Percentiles rank a stretch among this genome's conserved stretches.
These are phyloP conservation scores for Aspergillus viridinutans DNA, from an alignment of 2,329 filamentous ascomycete genomes.

Conservation along the genomic window DNA sequence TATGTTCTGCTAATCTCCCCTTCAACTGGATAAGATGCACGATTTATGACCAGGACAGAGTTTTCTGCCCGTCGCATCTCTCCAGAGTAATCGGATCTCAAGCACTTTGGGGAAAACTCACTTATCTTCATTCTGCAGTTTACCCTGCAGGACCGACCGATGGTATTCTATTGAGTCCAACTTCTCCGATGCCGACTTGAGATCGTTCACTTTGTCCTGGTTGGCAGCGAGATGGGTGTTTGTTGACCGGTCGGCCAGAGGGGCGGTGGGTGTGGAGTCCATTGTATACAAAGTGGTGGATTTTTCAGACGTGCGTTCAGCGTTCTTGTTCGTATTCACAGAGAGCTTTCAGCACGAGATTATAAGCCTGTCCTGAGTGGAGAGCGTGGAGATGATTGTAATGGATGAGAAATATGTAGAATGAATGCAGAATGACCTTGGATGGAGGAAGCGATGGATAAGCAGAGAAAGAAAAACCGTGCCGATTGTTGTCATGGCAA, in stretches of 20 bases:
- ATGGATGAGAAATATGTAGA: slow-evolving; percentile 1
- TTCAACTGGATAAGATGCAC: background rate
- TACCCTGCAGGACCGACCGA: slow-evolving; percentile 39
- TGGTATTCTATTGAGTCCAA: slow-evolving; percentile 42
- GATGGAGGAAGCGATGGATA: slow-evolving; percentile 7
- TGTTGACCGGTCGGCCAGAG: slow-evolving; percentile 38
- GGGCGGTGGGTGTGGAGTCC: slow-evolving; percentile 32
- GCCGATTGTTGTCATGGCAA: slow-evolving; percentile 41
- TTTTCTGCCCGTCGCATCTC: background rate
- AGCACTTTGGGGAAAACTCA: slow-evolving; percentile 19
- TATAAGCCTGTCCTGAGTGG: background rate
- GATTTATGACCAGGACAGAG: slow-evolving; percentile 1
- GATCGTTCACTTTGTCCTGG: slow-evolving; percentile 21
- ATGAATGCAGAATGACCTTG: background rate
- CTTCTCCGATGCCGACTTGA: slow-evolving; percentile 29
- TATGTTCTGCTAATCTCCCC: background rate
- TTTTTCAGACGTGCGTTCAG: background rate
- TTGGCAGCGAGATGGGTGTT: slow-evolving; percentile 35
- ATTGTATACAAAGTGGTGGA: slow-evolving; percentile 16
- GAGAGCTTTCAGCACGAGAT: background rate
- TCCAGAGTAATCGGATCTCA: background rate
- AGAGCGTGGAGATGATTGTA: background rate
- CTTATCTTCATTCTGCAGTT: slow-evolving; percentile 37
- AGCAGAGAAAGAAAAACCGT: slow-evolving; percentile 24
- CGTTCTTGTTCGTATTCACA: background rate